Percentiles rank a stretch among this genome's conserved stretches.
These are phyloP conservation scores for Malus orientalis DNA, from an alignment of 306 rosid genomes.

Conservation along the genomic window DNA sequence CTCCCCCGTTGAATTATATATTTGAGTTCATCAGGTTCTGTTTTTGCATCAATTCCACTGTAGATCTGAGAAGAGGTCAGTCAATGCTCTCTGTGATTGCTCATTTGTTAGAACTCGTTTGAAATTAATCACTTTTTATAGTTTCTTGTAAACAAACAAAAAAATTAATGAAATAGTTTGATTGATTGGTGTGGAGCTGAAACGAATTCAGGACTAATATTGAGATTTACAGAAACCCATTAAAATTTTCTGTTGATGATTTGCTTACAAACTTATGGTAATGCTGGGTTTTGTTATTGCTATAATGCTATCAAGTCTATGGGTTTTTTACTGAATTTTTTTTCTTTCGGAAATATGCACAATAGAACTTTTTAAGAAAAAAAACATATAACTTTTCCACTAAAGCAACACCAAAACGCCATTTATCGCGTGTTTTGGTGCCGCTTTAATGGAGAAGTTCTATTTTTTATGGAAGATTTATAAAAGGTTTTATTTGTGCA, in stretches of 20 bases:
- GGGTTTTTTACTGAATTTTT: not conserved
- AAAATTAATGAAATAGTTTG: not conserved
- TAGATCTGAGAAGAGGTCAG: conserved; percentile 30
- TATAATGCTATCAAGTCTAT: not conserved
- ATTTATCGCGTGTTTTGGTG: too few relatives aligned
- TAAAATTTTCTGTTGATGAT: not conserved
- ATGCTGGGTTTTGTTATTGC: not conserved
- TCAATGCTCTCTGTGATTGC: not conserved
- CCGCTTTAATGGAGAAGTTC: too few relatives aligned
- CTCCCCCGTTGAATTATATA: not conserved
- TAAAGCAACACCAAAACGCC: too few relatives aligned
- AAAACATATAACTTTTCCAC: too few relatives aligned
- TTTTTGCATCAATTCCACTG: not conserved
- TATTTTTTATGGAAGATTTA: too few relatives aligned
- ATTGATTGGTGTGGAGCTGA: too few relatives aligned
- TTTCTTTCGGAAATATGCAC: not conserved
- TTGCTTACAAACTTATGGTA: not conserved
- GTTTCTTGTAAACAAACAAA: not conserved
- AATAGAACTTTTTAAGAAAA: too few relatives aligned
- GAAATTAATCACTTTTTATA: not conserved
- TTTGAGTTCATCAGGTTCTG: conserved; percentile 7
- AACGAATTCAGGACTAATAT: too few relatives aligned
- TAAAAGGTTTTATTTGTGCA: too few relatives aligned
- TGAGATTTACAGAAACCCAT: not conserved
- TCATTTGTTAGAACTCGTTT: not conserved